phyloP scores from a whole-genome alignment of 2,329 filamentous ascomycete genomes.

The Trichoderma lentiforme region DNA sequence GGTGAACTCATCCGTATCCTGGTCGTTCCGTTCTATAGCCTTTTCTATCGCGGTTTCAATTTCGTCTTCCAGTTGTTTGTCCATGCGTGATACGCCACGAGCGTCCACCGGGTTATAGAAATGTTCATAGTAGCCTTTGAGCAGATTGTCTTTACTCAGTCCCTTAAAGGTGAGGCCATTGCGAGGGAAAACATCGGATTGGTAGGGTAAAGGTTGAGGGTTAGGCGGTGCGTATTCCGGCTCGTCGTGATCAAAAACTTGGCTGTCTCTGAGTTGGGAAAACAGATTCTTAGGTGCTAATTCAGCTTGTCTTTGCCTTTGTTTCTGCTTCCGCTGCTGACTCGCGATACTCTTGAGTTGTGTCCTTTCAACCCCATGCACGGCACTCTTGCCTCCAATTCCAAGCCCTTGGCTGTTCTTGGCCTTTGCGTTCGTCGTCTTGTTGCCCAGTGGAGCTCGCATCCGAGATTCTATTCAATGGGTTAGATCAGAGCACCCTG shows the following conservation, averaged over 20 bases:
- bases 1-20: slow-evolving; percentile 60
- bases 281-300: slow-evolving; percentile 59
- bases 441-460: slow-evolving; percentile 83
- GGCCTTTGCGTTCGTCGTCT: slow-evolving; percentile 93
- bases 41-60: slow-evolving; percentile 51
- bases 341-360: slow-evolving; percentile 56
- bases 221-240: slow-evolving; percentile 87
- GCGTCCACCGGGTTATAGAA: slow-evolving; percentile 64
- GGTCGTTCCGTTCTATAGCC: slow-evolving; percentile 64
- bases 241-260: slow-evolving; percentile 58
- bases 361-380: slow-evolving; percentile 60
- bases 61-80: slow-evolving; percentile 57
- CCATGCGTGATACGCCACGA: slow-evolving; percentile 60
- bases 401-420: slow-evolving; percentile 65
- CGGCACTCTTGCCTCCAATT: slow-evolving; percentile 58
- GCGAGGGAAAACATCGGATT: slow-evolving; percentile 65
- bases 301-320: slow-evolving; percentile 52
- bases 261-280: slow-evolving; percentile 53
- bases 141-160: slow-evolving; percentile 55
- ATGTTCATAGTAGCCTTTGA: slow-evolving; percentile 59
- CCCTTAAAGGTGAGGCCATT: slow-evolving; percentile 54
- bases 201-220: slow-evolving; percentile 61
- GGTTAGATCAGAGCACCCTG: slow-evolving; percentile 20
- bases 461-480: slow-evolving; percentile 43
- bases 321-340: slow-evolving; percentile 60